phyloP scores from a whole-genome alignment of 73 alveolate genomes.

The Tetrahymena thermophila region DNA sequence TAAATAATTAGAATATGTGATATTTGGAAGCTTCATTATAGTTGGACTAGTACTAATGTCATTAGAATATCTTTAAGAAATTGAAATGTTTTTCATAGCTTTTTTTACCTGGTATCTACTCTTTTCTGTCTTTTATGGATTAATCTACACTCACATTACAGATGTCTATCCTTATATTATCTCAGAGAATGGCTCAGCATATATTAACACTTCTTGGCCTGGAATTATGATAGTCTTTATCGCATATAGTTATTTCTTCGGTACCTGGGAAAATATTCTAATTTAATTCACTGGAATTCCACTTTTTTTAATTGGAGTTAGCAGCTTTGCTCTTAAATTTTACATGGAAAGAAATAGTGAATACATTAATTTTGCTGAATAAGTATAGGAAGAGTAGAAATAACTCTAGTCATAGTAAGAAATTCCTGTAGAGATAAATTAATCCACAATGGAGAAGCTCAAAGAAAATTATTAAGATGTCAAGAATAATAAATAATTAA shows the following conservation, averaged over 20 bases:
- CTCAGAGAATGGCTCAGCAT: neutral
- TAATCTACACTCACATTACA: neutral
- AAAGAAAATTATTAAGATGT: neutral
- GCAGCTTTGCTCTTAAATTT: neutral
- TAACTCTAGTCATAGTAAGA: neutral
- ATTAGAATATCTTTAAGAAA: neutral
- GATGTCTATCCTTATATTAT: neutral
- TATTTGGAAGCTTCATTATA: neutral
- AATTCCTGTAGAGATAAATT: neutral
- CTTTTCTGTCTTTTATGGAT: neutral
- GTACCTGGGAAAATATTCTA: neutral
- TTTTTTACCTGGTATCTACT: neutral
- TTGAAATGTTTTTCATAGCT: neutral
- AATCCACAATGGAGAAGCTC: neutral
- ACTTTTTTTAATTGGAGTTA: neutral
- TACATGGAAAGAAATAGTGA: neutral
- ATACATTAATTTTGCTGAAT: neutral
- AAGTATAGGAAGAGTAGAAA: neutral
- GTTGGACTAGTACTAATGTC: neutral
- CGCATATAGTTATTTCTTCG: neutral
- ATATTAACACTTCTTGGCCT: neutral
- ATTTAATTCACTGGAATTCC: neutral
- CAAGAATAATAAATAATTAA: neutral
- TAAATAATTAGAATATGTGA: neutral
- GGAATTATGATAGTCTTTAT: neutral